A percentile compares a stretch with the other conserved stretches of the same genome.
Evolutionary conservation across 345 rosid genomes (phyloP).

Genomic region (Moricandia arvensis): DNA sequence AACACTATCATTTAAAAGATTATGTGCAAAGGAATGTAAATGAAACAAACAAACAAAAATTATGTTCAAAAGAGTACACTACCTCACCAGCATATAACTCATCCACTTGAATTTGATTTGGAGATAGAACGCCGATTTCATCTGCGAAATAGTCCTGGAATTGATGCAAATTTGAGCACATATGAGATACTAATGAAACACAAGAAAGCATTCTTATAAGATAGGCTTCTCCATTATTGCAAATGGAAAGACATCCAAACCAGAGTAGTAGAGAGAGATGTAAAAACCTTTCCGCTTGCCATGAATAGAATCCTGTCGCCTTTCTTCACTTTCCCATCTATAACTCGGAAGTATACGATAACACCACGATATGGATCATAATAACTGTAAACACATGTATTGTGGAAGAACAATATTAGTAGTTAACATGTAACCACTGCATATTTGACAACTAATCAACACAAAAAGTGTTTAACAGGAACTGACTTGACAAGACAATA

Average conservation of each 20-base stretch:
- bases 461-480: too few species aligned
- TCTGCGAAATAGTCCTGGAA: constrained; percentile 86
- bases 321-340: constrained; percentile 90
- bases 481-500: too few species aligned
- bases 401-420: not conserved
- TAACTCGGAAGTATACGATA: constrained; percentile 87
- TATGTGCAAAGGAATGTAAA: not conserved
- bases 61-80: constrained; percentile 38
- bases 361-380: constrained; percentile 99
- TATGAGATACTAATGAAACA: constrained; percentile 13
- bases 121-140: constrained; percentile 95
- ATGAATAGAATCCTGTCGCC: constrained; percentile 90
- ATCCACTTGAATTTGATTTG: constrained; percentile 86
- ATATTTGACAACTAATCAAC: not conserved
- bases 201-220: not conserved
- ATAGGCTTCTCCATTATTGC: too few species aligned
- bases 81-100: constrained; percentile 98
- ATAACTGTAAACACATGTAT: constrained; percentile 56
- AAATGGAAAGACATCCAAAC: constrained; percentile 6
- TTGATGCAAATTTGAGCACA: constrained; percentile 12
- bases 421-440: not conserved
- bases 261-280: not conserved
- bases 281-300: constrained; percentile 85
- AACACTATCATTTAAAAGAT: not conserved
- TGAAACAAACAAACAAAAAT: constrained; percentile 2